Base-by-base conservation (phyloP, 306 rosid species). In the Quillaja saponaria region DNA sequence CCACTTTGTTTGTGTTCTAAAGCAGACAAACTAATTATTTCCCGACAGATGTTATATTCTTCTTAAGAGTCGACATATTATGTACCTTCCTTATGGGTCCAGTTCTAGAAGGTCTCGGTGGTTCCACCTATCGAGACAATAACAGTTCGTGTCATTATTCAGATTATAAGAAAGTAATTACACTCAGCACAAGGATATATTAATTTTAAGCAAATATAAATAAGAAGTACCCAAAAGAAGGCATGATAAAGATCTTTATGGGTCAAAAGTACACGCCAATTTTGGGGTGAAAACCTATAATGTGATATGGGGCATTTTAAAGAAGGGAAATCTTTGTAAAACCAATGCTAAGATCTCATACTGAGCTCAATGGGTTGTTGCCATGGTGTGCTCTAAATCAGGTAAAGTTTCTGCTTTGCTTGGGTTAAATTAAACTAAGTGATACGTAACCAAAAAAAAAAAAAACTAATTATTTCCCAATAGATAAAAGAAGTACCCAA, bases 31-130 rank as follows among this genome's bases (percentile, higher is more conserved):
- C 48, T 52, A 44, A 58, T 12, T 16, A 49, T 53, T 66, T 31
- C 54, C 49, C 38, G 50, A 48, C 9, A 64, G 64, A 21, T 39
- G 33, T 18, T 58, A 21, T 39, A 39, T 18, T 58, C 13, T 14
- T 63, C 35, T 48, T 41, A 38, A 21, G 42, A 50, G 63, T 50
- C 61, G 61, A 50, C 61, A 34, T 37, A 59, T 64, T 45, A 12
- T 6, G 33, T 73, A 91, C 97, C 96, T 91, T 91, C 83, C 96
- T 84, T 60, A 79, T 56, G 13, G 80, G 64, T 71, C 90, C 97
- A 19, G 51, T 0, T 84, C 96, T 85, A 51, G 75, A 10, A 13
- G 90, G 44, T 64, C 61, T 71, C 20, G 97, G 88, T 55, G 68
- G 76, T 56, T 88, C 95, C 58, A 86, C 90, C 97, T 91, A 63